Evolutionary conservation across 2,329 filamentous ascomycete species (phyloP), one percentile per base, ranked within the genome.

Genomic region (Ascochyta viciae-villosae): DNA sequence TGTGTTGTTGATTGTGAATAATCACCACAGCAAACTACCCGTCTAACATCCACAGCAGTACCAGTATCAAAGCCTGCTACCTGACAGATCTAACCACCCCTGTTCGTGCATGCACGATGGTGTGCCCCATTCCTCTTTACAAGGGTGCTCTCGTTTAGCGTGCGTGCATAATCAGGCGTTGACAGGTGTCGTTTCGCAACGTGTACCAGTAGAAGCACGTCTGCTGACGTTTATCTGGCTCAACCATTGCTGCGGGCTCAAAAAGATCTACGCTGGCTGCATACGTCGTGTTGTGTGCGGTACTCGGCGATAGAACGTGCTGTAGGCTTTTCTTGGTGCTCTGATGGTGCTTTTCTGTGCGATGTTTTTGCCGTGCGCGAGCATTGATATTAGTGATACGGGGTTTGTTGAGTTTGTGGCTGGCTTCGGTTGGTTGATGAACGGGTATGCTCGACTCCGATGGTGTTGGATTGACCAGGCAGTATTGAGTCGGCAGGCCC

Each of bases 151-250:
- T 47, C 47, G 16, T 56, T 31, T 31, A n/a, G 15, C 24, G 15
- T 48, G 53, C 47, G 15, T 48, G 53, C 47, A 51, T 50, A 24
- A 39, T 4, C 33, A 23, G 24, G 40, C 39, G 40, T 44, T 31
- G 33, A 33, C 33, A 48, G 24, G 16, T 48, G 44, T 29, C 44
- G 26, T 26, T 22, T 27, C 19, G 42, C 23, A 43, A 56, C 53
- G 53, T 56, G 53, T 56, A 56, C 53, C 53, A 56, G 42, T 56
- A 43, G 22, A 13, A 48, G 5, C 33, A 24, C 13, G 23, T 31
- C 16, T 24, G 13, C 24, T 22, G 37, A 3, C 27, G 9, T 5
- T 12, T 6, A 16, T 19, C 19, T 19, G 19, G 22, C 24, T 15
- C 19, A n/a, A 8, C 24, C 10, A 26, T 31, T 8, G 31, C 39